Evolutionary conservation across 257 asterid species (phyloP), one percentile per base, ranked within the genome.

Genomic region (Cruciata laevipes): DNA sequence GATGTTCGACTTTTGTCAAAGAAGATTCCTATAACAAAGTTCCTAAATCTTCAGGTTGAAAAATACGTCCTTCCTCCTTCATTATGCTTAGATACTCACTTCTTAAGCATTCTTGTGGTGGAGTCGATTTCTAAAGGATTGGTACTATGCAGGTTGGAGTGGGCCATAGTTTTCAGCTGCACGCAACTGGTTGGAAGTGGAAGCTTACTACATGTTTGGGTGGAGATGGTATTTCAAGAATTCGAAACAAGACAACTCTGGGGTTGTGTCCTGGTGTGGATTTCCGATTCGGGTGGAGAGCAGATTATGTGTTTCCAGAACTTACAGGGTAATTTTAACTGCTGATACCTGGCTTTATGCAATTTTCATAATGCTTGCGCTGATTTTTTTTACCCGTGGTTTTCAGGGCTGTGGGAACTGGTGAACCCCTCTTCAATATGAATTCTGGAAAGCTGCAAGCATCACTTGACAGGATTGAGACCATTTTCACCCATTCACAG

Each of bases 171-270:
- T 93, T 93, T 83, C 84, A 81, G 82, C 70, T 83, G 78, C 92
- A 80, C 37, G 87, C 97, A 66, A 93, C 95, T n/a, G 97, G 96
- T 69, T 93, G 99, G 99, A 90, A 93, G 82, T 93, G 97, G 97
- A 93, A 88, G 85, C 90, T 93, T 55, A 73, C 84, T 4, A 71
- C 99, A 32, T 84, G 95, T 76, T 81, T 88, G 30, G 99, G 96
- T 47, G 97, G 95, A 31, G 96, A 90, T 78, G 92, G 95, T 57
- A 47, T 86, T 6, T 90, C 99, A 63, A 78, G 92, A 67, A 87
- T 93, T 68, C 86, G 83, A 56, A 93, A 93, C 78, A 93, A 93
- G 82, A 88, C 97, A 30, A 84, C 95, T 25, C 84, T 93, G 67
- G 95, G 96, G 57, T 74, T 93, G 74, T 90, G 92, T 70, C 95